Conservation (phyloP, 2,329 filamentous ascomycete genomes). For the Allantophomopsis lycopodina region DNA sequence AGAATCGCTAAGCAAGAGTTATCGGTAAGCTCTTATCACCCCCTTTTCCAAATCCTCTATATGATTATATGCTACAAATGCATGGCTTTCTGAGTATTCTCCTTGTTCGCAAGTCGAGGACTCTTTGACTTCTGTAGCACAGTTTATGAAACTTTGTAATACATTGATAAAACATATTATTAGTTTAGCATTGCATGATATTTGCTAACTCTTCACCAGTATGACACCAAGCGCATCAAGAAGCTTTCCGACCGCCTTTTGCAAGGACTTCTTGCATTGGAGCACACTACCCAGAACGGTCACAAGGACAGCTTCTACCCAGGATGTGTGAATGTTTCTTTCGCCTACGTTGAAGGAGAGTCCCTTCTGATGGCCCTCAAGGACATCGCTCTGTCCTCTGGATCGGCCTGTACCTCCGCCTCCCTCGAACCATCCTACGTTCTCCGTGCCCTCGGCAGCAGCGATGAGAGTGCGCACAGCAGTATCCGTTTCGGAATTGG, state of each 20-base stretch:
- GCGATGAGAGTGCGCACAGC: constrained; percentile 93
- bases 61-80: constrained; percentile 84
- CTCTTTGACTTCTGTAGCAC: constrained; percentile 38
- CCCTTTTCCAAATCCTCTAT: constrained; percentile 9
- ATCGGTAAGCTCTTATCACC: constrained; percentile 48
- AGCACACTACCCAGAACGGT: constrained; percentile 87
- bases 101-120: constrained; percentile 20
- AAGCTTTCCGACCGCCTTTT: constrained; percentile 71
- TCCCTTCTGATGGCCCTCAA: constrained; percentile 97
- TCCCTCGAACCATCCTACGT: constrained; percentile 96
- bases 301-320: constrained; percentile 77
- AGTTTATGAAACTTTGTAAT: constrained; percentile 38
- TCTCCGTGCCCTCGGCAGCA: constrained; percentile 83
- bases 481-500: constrained; percentile 97
- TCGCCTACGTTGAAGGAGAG: constrained; percentile 96
- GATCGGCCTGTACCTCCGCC: constrained; percentile 92
- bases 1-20: constrained; percentile 84
- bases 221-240: constrained; percentile 78
- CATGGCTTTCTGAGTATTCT: constrained; percentile 78
- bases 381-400: constrained; percentile 92
- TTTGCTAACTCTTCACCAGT: constrained; percentile 39
- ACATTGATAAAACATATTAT: background rate
- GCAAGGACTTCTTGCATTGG: constrained; percentile 71
- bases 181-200: constrained; percentile 9
- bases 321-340: constrained; percentile 95